phyloP scores from a whole-genome alignment of 2,329 filamentous ascomycete genomes.

The Sordariomycetes sp. region DNA sequence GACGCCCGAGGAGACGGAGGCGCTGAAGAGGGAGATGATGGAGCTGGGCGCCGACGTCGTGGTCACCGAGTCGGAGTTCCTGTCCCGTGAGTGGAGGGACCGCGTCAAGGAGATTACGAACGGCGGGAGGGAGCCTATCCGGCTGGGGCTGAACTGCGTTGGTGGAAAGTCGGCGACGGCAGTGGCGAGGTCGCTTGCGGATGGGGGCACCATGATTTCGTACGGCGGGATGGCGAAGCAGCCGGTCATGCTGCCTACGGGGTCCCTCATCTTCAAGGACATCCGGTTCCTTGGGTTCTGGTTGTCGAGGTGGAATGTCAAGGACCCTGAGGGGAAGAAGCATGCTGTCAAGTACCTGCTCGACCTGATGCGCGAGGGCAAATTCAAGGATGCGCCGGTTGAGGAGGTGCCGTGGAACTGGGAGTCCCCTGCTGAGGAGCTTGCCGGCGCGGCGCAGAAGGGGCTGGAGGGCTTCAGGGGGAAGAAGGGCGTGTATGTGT shows the following conservation, averaged over 20 bases:
- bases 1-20: constrained; percentile 48
- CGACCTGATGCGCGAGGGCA: constrained; percentile 56
- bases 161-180: constrained; percentile 74
- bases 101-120: constrained; percentile 53
- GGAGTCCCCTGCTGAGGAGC: constrained; percentile 56
- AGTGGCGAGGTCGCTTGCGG: constrained; percentile 60
- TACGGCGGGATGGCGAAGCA: constrained; percentile 94
- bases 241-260: constrained; percentile 69
- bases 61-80: constrained; percentile 41
- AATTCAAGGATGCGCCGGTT: constrained; percentile 76
- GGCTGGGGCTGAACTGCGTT: constrained; percentile 82
- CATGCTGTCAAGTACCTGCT: constrained; percentile 78
- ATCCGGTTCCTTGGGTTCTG: constrained; percentile 86
- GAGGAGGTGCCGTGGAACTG: constrained; percentile 72
- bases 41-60: constrained; percentile 44
- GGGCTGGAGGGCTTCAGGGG: constrained; percentile 73
- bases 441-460: constrained; percentile 66
- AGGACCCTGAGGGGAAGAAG: constrained; percentile 58
- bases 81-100: constrained; percentile 46
- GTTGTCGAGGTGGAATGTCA: constrained; percentile 80
- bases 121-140: constrained; percentile 56
- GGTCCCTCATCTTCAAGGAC: constrained; percentile 86
- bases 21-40: constrained; percentile 35
- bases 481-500: constrained; percentile 86
- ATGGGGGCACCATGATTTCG: constrained; percentile 67